These are phyloP conservation scores for Pholiota molesta DNA, from an alignment of 768 basidiomycete species.

Conservation along the genomic window DNA sequence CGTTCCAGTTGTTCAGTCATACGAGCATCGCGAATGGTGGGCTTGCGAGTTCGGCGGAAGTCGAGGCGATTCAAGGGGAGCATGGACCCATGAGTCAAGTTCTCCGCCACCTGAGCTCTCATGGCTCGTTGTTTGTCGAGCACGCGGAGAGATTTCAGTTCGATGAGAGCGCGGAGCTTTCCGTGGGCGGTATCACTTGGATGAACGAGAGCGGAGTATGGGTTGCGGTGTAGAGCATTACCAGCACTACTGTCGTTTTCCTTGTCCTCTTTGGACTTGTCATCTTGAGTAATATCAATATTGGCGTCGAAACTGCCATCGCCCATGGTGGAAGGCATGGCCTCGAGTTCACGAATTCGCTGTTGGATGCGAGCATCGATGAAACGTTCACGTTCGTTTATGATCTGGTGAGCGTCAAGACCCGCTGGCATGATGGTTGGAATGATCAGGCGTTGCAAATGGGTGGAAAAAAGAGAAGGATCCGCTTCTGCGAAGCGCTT, in stretches of 20 bases:
- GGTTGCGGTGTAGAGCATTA: slow-evolving; percentile 22
- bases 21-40: slow-evolving; percentile 85
- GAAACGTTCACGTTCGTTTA: slow-evolving; percentile 90
- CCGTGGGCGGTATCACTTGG: slow-evolving; percentile 71
- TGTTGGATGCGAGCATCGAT: slow-evolving; percentile 89
- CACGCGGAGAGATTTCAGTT: slow-evolving; percentile 87
- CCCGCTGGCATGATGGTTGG: slow-evolving; percentile 91
- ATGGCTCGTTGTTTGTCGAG: slow-evolving; percentile 91
- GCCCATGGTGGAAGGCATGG: slow-evolving; percentile 77
- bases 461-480: slow-evolving; percentile 66
- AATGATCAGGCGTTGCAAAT: slow-evolving; percentile 78
- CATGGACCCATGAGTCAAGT: slow-evolving; percentile 84
- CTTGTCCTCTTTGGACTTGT: slow-evolving; percentile 44
- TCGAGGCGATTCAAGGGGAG: slow-evolving; percentile 91
- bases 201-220: slow-evolving; percentile 45
- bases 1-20: slow-evolving; percentile 89
- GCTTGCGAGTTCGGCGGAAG: slow-evolving; percentile 87
- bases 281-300: slow-evolving; percentile 39
- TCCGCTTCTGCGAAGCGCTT: slow-evolving; percentile 65
- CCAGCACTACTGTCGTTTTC: slow-evolving; percentile 32
- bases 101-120: slow-evolving; percentile 84
- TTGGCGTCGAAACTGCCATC: slow-evolving; percentile 66
- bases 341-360: slow-evolving; percentile 85
- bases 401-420: slow-evolving; percentile 88
- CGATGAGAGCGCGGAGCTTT: slow-evolving; percentile 88